phyloP scores from a whole-genome alignment of 164 flowering plant species.

The Dillenia suffruticosa region DNA sequence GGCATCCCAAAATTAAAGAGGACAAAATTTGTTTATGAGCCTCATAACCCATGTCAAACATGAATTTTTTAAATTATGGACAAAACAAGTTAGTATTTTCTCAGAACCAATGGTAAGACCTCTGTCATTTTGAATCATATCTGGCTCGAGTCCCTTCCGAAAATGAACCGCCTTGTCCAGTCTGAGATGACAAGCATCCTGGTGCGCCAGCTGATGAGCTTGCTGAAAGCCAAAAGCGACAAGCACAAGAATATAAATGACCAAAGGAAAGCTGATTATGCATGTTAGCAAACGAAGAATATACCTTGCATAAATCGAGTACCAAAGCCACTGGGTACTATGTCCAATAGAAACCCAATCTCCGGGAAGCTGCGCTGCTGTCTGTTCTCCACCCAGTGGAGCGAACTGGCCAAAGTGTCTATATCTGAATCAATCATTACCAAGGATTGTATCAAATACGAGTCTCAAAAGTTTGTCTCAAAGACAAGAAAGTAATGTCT shows the following conservation, averaged over 20 bases:
- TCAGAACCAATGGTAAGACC: too few species aligned
- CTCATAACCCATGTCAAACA: too few species aligned
- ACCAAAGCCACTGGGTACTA: constrained; percentile 95
- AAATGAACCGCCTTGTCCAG: constrained; percentile 78
- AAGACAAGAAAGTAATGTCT: too few species aligned
- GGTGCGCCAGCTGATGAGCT: constrained; percentile 95
- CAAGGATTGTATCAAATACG: too few species aligned
- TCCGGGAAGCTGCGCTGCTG: constrained; percentile 94
- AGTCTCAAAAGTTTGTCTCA: too few species aligned
- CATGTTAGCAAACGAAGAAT: neutral
- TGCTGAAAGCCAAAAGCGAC: constrained; percentile 39
- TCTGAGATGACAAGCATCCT: constrained; percentile 80
- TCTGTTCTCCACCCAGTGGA: constrained; percentile 91
- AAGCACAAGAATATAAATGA: neutral
- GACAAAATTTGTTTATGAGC: too few species aligned
- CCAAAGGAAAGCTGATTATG: neutral
- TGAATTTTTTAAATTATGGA: too few species aligned
- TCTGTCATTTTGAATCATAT: constrained; percentile 26
- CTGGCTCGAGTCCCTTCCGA: constrained; percentile 88
- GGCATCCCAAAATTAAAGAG: too few species aligned
- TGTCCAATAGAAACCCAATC: constrained; percentile 95
- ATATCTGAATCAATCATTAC: constrained; percentile 40
- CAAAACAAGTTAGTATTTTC: too few species aligned
- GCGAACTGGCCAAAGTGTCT: constrained; percentile 94
- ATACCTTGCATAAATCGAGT: constrained; percentile 94